Evolutionary conservation across 257 asterid genomes (phyloP), one percentile per base, ranked within the genome.

Genomic region (Gentiana straminea): DNA sequence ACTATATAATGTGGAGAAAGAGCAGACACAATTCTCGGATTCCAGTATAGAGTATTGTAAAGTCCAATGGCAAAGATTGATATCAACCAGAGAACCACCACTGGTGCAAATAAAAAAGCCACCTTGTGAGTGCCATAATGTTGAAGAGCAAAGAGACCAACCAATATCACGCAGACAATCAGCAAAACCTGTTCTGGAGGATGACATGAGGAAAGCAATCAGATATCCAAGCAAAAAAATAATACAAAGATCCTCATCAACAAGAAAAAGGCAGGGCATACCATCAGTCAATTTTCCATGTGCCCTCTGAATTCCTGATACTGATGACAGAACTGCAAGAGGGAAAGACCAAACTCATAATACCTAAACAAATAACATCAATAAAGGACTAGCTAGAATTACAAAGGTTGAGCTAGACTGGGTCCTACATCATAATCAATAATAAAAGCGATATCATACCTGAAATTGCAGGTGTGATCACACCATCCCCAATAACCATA

Each of bases 401-500:
- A 24, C 24, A 24, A 24, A 24, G 24, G 24, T 24, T 24, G 24
- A 24, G 24, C 24, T 24, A 24, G 24, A 41, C 2, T 41, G 9
- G 7, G 46, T 41, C 36, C n/a, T 45, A 36, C 24, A 46, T 35
- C 35, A 8, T 36, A 5, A 35, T 37, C 13, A 6, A 13, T 10
- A 41, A 41, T 10, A 41, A 41, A 41, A 41, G 5, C 7, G 7
- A 41, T 10, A 41, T 41, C 11, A n/a, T 51, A 74, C 79, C 80
- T 66, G 75, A 72, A 60, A 76, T 76, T 46, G 78, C 75, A 7
- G 81, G 81, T 41, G 81, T 76, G 32, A 76, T 62, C 13, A 76
- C 59, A 34, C 81, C 78, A 59, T 72, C 81, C 3, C 81, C 81
- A 35, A 76, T 72, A 13, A 68, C 70, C 81, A 76, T 71, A 53